Evolutionary conservation across 1,139 yeast genomes (phyloP), one percentile per base, ranked within the genome.

Genomic region (Geotrichum restrictum): DNA sequence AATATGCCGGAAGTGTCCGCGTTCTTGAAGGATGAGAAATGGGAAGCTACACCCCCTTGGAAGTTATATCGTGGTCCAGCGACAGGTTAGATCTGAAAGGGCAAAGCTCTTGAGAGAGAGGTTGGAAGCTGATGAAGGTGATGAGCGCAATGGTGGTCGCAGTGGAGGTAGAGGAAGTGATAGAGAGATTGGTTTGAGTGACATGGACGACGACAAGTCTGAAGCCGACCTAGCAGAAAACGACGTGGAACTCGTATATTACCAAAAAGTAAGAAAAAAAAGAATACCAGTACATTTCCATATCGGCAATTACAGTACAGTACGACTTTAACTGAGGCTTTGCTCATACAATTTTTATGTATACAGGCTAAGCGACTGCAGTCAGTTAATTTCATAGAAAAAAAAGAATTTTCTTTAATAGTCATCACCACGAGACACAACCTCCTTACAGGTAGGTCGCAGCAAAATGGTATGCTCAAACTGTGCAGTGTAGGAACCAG

Each of bases 11-110:
- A 85, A 64, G 95, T 88, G 11, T 79, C 76, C 56, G 76, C 77
- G 55, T 93, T 93, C 72, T 76, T 93, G 68, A 80, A 76, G 56
- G 54, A 47, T 5, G 95, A 87, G 39, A 62, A 78, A 2, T 88
- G 96, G 96, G 81, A 84, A 60, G 80, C 80, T 67, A 91, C 98
- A 19, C 98, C 98, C n/a, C 18, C 75, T 93, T 60, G 98, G 98
- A 46, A 85, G 84, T 47, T 93, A 83, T 63, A 84, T 88, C 52
- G 76, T 74, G 47, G 87, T 87, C 31, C 96, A 91, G 70, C 82
- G 96, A 69, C 83, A 84, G 66, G 80, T 85, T 47, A 83, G 81
- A 64, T 96, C 85, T 62, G 96, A 49, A 14, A 37, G 19, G 27
- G 52, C 52, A 13, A 41, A 44, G 10, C 48, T 48, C 16, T 40